These are phyloP conservation scores for Talaromyces pinophilus DNA, from an alignment of 2,329 filamentous ascomycete species.

Conservation along the genomic window DNA sequence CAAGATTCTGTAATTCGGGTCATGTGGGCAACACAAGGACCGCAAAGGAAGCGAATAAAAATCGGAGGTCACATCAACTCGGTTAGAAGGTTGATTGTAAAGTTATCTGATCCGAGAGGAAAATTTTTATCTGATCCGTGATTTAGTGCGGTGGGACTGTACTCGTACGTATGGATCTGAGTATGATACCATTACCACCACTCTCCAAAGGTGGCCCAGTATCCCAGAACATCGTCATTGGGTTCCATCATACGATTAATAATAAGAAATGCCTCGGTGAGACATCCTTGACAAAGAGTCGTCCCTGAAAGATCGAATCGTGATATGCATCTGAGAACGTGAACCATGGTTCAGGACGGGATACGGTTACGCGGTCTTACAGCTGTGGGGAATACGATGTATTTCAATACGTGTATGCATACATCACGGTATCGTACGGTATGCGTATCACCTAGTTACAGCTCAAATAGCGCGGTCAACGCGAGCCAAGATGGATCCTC, in stretches of 20 bases:
- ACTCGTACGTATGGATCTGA: background rate
- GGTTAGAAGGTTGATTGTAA: background rate
- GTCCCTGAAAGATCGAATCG: background rate
- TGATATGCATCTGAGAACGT: background rate
- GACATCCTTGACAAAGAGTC: background rate
- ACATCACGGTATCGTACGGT: background rate
- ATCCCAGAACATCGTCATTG: background rate
- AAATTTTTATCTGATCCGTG: slow-evolving; percentile 26
- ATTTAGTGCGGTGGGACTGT: slow-evolving; percentile 5
- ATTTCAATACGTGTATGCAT: background rate
- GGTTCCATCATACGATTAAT: too few species aligned
- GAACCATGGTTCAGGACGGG: background rate
- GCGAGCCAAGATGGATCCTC: background rate
- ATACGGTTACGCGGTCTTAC: background rate
- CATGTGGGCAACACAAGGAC: background rate
- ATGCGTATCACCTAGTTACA: background rate
- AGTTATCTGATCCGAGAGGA: slow-evolving; percentile 30
- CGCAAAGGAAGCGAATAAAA: background rate
- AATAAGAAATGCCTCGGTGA: background rate
- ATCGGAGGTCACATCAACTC: background rate
- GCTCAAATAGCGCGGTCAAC: background rate
- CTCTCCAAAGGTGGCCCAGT: background rate
- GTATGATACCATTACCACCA: background rate
- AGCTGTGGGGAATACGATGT: background rate
- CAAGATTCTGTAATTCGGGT: background rate